Base-by-base conservation (phyloP, 306 rosid genomes). In the Geum urbanum region DNA sequence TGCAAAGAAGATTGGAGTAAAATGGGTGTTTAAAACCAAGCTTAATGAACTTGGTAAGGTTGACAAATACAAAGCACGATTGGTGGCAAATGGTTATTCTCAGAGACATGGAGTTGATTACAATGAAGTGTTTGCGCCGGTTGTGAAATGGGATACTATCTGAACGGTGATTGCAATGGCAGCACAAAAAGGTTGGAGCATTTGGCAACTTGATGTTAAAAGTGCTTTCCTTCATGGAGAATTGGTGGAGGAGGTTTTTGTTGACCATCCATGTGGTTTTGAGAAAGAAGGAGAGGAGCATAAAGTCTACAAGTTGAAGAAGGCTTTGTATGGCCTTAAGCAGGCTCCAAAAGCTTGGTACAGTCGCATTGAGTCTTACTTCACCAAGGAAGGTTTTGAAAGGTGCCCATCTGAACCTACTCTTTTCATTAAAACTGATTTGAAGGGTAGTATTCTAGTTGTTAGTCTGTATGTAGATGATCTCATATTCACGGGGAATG, bases 271-370 rank as follows among this genome's bases (percentile, higher is more conserved):
- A 35, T 9, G 37, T 2, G 46, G 66, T 2, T 60, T 27, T 60
- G 66, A 27, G 46, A 27, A 40, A 20, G 9, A 60, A 60, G 46
- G 66, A 37, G 47, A 60, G 18, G 66, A 60, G 66, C 66, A 60
- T 5, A 60, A 60, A 60, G 46, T 60, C 9, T 60, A 27, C 8
- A 11, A 18, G 24, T 27, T 54, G 22, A 55, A 55, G 60, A 55
- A 55, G 27, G 60, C 60, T 11, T 32, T 55, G 2, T 55, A 55
- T 3, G 60, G 60, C 2, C 10, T 55, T 13, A 55, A 55, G 24
- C 37, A 55, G 27, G 65, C 65, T 60, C 46, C 45, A 60, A 37
- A 20, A 8, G 46, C 19, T 0, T 37, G 66, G 66, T 60, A 32
- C 12, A 37, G 45, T 14, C 12, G 20, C 14, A 60, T 60, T 2